Base-by-base conservation (phyloP, 495 filamentous ascomycete genomes). In the Cercophora newfieldiana region DNA sequence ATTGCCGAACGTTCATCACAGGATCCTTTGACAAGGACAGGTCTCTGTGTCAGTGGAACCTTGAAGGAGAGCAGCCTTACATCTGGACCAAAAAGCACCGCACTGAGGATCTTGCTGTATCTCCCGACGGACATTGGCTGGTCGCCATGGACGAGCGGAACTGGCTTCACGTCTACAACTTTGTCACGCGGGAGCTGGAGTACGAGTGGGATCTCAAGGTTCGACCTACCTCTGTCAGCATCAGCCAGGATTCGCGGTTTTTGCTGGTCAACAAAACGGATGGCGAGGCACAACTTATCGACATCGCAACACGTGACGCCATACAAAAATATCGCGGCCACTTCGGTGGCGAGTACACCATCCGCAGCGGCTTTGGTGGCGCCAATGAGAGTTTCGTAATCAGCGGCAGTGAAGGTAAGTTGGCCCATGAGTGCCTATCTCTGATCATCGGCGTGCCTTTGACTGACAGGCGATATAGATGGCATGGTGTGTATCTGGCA, bases 331-430 rank as follows among this genome's bases (percentile, higher is more conserved):
- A 90, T 75, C 77, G 81, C 7, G 93, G 93, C 10, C 89, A 94
- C 63, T 85, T 82, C 61, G 91, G 92, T 67, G 85, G 83, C 25
- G 73, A 86, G 3, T 96, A 81, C 69, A 85, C 96, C 19, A 96
- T 99, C 68, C 80, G 95, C 50, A 91, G 88, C 75, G 79, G 80
- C 4, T 94, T 97, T 78, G 95, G 96, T 6, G 95, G 95, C 18
- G 93, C 95, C 1, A 86, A 88, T 55, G 94, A 97, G 79, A 92
- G 89, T 71, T 95, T 98, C 74, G 87, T 98, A 28, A 84, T 95
- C 19, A 92, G 89, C 73, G 95, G 95, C 24, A 96, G 93, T 72
- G 92, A 97, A 87, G 93, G 94, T 95, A 81, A 67, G 76, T 44
- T 44, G 12, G 72, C 59, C 19, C 62, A 30, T 26, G 50, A n/a